Conservation (phyloP, 2,329 filamentous ascomycete genomes). For the Penicillium sp. region DNA sequence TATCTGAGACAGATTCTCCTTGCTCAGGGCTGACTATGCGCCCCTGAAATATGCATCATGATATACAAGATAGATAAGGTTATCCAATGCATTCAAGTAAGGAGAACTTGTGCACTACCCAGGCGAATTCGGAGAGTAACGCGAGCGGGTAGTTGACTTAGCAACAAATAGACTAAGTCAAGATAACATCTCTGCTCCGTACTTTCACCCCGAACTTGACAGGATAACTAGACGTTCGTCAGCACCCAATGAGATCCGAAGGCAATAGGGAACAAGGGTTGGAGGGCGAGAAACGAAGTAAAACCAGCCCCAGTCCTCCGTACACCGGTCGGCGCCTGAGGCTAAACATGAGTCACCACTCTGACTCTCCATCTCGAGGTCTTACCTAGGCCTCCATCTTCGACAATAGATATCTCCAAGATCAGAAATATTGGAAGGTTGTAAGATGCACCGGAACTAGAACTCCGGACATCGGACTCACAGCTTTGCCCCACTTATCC, state of each 20-base stretch:
- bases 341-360: neutral
- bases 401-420: neutral
- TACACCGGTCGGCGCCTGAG: neutral
- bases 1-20: conserved; percentile 5
- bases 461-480: neutral
- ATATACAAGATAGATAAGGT: neutral
- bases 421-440: neutral
- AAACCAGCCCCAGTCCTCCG: neutral
- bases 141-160: neutral
- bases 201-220: neutral
- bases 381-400: neutral
- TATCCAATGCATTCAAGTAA: neutral
- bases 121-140: neutral
- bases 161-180: neutral
- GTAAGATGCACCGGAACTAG: no score
- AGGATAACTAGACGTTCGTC: neutral
- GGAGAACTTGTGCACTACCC: neutral
- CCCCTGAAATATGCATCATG: neutral
- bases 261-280: neutral
- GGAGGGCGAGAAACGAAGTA: neutral
- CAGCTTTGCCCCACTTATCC: neutral
- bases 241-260: neutral
- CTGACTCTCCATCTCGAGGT: neutral
- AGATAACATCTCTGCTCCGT: neutral
- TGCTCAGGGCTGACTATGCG: neutral